phyloP scores from a whole-genome alignment of 2,329 filamentous ascomycete species.

The Ophiocordyceps polyrhachis-furcata region DNA sequence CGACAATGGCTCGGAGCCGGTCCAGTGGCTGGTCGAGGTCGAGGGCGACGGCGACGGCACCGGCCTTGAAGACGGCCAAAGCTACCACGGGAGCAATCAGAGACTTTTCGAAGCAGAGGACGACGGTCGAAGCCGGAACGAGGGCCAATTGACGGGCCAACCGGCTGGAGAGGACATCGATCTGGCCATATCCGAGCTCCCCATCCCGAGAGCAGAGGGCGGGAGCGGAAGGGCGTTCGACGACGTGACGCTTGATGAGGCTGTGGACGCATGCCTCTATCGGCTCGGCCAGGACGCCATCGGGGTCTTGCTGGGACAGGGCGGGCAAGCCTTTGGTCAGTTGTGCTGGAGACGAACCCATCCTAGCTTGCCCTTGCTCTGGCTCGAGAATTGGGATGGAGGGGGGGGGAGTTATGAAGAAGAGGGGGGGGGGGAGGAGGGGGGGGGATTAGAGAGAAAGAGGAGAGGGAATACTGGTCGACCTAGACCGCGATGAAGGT shows the following conservation, averaged over 20 bases:
- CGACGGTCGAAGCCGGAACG: not conserved
- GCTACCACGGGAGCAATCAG: slow-evolving; percentile 8
- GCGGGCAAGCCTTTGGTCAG: not conserved
- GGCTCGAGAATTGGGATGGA: not conserved
- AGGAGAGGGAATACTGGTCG: not conserved
- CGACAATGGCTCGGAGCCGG: not conserved
- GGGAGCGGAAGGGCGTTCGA: not conserved
- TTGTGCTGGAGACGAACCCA: not conserved
- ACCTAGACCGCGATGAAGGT: not conserved
- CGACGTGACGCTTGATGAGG: slow-evolving; percentile 1
- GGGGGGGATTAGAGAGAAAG: too few species aligned
- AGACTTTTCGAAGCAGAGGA: slow-evolving; percentile 7
- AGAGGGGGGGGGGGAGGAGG: not conserved
- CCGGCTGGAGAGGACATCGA: slow-evolving; percentile 1
- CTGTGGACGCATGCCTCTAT: slow-evolving; percentile 2
- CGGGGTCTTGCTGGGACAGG: not conserved
- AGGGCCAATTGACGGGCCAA: slow-evolving; percentile 1
- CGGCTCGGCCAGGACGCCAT: not conserved
- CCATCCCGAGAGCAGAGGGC: slow-evolving; percentile 3
- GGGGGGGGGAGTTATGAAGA: not conserved
- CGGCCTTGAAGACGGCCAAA: slow-evolving; percentile 9
- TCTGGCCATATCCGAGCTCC: slow-evolving; percentile 1
- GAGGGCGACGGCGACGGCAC: slow-evolving; percentile 6
- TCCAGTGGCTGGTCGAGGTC: slow-evolving; percentile 2
- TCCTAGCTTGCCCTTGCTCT: not conserved